These are phyloP conservation scores for Alternaria gansuensis DNA, from an alignment of 2,329 filamentous ascomycete genomes.

Conservation along the genomic window DNA sequence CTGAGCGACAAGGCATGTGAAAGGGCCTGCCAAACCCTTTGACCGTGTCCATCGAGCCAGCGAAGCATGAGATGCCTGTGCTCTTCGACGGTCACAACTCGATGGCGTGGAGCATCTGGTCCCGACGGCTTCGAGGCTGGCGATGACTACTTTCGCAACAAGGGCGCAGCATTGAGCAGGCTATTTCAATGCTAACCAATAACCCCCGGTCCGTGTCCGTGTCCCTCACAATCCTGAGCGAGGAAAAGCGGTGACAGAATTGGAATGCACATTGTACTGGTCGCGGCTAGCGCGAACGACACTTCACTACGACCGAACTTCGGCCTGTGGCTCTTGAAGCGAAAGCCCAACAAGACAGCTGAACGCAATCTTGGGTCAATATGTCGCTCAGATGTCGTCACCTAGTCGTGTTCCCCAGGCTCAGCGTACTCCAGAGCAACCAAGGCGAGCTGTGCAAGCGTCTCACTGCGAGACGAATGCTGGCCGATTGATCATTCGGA, in stretches of 20 bases:
- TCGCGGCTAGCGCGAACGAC: slow-evolving; percentile 25
- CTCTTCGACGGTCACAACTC: not conserved
- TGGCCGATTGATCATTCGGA: not conserved
- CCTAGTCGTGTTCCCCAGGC: not conserved
- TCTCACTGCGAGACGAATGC: not conserved
- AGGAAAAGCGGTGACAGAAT: slow-evolving; percentile 40
- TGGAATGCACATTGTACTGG: slow-evolving; percentile 18
- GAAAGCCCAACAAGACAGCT: slow-evolving; percentile 14
- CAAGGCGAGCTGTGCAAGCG: not conserved
- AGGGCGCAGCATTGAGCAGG: slow-evolving; percentile 1
- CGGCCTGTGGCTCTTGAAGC: slow-evolving; percentile 21
- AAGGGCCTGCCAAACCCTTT: not conserved
- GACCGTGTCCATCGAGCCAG: not conserved
- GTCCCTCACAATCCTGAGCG: slow-evolving; percentile 15
- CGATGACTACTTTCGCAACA: not conserved
- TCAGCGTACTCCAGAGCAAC: not conserved
- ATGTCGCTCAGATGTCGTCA: slow-evolving; percentile 12
- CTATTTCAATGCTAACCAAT: slow-evolving; percentile 17
- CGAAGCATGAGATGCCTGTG: not conserved
- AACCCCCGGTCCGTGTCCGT: slow-evolving; percentile 8
- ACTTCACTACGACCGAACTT: slow-evolving; percentile 31
- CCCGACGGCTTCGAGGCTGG: not conserved
- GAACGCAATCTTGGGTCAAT: slow-evolving; percentile 14
- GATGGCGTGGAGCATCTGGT: not conserved
- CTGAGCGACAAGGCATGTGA: slow-evolving; percentile 13